Percentiles rank a stretch among this genome's conserved stretches.
Evolutionary conservation across 768 basidiomycete genomes (phyloP).

Genomic region (Panaeolus cyanescens): DNA sequence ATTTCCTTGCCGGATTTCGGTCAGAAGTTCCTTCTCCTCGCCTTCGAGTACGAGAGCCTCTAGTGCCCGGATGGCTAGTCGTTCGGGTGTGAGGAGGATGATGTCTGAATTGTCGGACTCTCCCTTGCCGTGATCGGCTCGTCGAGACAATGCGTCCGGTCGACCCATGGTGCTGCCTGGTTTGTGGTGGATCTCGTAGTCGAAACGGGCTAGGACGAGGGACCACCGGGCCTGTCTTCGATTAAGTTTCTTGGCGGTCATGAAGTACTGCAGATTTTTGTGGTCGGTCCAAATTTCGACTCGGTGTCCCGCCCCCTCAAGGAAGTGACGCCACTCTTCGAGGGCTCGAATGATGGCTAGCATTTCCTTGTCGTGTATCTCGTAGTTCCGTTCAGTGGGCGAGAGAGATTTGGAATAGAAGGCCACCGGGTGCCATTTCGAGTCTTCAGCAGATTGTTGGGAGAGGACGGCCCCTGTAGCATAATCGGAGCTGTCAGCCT

Average conservation of each 20-base stretch:
- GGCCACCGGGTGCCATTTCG: constrained; percentile 34
- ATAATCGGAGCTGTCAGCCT: constrained; percentile 40
- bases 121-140: constrained; percentile 22
- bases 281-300: constrained; percentile 37
- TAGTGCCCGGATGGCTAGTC: not conserved
- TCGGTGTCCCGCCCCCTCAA: constrained; percentile 16
- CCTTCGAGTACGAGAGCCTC: not conserved
- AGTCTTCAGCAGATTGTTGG: constrained; percentile 19
- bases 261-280: constrained; percentile 45
- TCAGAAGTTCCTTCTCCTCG: not conserved
- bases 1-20: not conserved
- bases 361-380: constrained; percentile 48
- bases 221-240: constrained; percentile 47
- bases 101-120: constrained; percentile 20
- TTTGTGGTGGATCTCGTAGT: constrained; percentile 30
- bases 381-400: no score
- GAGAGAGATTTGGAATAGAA: no score
- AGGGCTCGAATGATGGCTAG: constrained; percentile 44
- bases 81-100: constrained; percentile 11
- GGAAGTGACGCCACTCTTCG: constrained; percentile 23
- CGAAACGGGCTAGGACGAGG: constrained; percentile 30
- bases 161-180: constrained; percentile 24
- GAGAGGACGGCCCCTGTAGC: constrained; percentile 40
- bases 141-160: constrained; percentile 25
- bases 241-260: constrained; percentile 36